Evolutionary conservation across 148 eudicot species (phyloP).

Genomic region (Nepenthes gracilis): DNA sequence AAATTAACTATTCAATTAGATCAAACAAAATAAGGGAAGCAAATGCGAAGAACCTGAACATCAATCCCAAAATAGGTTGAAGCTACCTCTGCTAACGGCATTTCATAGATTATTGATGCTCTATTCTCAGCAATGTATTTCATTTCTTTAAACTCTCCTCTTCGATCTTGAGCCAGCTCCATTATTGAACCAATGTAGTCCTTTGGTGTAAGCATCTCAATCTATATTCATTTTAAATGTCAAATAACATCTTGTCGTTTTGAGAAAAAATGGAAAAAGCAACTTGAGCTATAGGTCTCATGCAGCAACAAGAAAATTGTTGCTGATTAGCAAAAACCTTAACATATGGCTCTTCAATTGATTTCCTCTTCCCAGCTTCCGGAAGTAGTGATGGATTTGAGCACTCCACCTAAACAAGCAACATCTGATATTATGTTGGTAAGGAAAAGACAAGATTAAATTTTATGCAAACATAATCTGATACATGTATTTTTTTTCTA

Average conservation of each 20-base stretch:
- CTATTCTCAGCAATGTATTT: conserved; percentile 76
- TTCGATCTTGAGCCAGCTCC: conserved; percentile 96
- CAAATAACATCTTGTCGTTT: neutral
- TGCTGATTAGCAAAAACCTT: conserved; percentile 37
- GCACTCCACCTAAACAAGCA: conserved; percentile 60
- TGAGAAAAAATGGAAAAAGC: neutral
- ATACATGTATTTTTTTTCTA: neutral
- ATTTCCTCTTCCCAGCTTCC: conserved; percentile 76
- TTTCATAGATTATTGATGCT: conserved; percentile 63
- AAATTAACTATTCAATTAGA: neutral
- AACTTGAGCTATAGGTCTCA: neutral
- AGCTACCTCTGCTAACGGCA: conserved; percentile 89
- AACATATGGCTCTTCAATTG: conserved; percentile 88
- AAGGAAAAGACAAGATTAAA: neutral
- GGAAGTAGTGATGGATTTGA: conserved; percentile 96
- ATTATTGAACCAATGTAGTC: conserved; percentile 91
- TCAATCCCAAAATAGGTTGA: neutral
- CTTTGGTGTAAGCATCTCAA: conserved; percentile 92
- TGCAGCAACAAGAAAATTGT: neutral
- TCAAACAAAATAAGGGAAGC: conserved; percentile 1
- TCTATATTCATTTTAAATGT: conserved; percentile 25
- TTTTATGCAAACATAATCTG: neutral
- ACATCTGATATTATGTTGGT: neutral
- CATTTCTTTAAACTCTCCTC: conserved; percentile 95
- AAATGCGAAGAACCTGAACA: conserved; percentile 3